Evolutionary conservation across 2,329 filamentous ascomycete species (phyloP).

Genomic region (Pseudophaeomoniella oleicola): DNA sequence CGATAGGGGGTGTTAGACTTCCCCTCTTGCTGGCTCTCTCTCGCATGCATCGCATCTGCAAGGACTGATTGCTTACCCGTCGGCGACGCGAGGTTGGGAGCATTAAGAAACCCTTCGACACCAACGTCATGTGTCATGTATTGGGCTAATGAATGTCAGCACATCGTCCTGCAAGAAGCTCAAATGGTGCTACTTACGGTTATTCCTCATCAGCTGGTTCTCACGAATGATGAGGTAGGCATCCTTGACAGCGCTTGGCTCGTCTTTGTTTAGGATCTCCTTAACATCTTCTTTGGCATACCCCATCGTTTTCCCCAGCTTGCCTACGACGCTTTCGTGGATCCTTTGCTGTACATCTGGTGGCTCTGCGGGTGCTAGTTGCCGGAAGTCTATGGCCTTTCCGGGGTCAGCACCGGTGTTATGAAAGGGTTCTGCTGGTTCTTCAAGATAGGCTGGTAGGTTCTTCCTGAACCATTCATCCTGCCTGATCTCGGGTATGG

Average conservation of each 20-base stretch:
- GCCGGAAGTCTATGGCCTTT: conserved; percentile 72
- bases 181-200: conserved; percentile 49
- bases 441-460: conserved; percentile 72
- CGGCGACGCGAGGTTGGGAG: neutral
- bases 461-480: conserved; percentile 91
- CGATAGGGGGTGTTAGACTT: neutral
- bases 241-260: conserved; percentile 96
- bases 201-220: conserved; percentile 92
- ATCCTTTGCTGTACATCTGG: conserved; percentile 73
- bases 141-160: conserved; percentile 32
- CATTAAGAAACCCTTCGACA: conserved; percentile 33
- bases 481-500: conserved; percentile 80
- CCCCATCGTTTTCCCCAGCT: conserved; percentile 95
- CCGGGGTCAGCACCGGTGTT: conserved; percentile 90
- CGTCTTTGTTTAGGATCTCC: conserved; percentile 77
- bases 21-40: neutral
- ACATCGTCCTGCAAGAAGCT: neutral
- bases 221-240: conserved; percentile 96
- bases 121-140: conserved; percentile 30
- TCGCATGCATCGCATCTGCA: neutral
- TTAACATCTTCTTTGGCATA: conserved; percentile 92
- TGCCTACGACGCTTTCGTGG: conserved; percentile 82
- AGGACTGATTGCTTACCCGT: neutral
- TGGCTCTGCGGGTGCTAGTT: conserved; percentile 66
- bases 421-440: conserved; percentile 79